These are phyloP conservation scores for Parachaetomium inaequale DNA, from an alignment of 495 filamentous ascomycete genomes.

Conservation along the genomic window DNA sequence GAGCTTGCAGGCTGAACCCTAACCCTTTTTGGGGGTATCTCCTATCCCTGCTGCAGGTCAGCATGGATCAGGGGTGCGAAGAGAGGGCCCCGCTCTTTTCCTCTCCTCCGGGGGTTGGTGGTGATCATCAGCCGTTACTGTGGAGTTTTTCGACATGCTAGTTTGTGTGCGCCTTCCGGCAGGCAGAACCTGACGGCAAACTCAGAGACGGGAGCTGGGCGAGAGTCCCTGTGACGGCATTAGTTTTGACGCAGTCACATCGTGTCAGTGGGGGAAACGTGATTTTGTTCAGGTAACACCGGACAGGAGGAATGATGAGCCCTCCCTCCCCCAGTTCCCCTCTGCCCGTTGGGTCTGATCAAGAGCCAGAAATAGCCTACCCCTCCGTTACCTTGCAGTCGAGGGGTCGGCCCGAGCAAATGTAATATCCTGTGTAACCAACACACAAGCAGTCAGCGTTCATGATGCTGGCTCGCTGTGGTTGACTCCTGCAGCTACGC, in stretches of 20 bases:
- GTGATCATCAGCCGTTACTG: no score
- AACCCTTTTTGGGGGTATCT: slow-evolving; percentile 7
- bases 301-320: not conserved
- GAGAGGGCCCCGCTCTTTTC: not conserved
- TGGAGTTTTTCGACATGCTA: not conserved
- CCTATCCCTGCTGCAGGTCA: not conserved
- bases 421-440: not conserved
- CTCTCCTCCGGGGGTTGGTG: no score
- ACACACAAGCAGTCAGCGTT: not conserved
- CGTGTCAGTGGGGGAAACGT: not conserved
- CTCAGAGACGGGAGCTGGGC: not conserved
- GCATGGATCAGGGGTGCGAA: not conserved
- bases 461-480: not conserved
- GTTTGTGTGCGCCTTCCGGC: not conserved
- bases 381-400: not conserved
- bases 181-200: not conserved
- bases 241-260: not conserved
- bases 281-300: not conserved
- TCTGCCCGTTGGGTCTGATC: not conserved
- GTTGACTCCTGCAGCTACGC: not conserved
- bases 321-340: not conserved
- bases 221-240: not conserved
- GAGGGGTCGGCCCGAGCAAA: slow-evolving; percentile 5
- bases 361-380: not conserved
- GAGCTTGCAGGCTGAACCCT: slow-evolving; percentile 1